These are phyloP conservation scores for Euphorbia lathyris DNA, from an alignment of 345 rosid species.

Conservation along the genomic window DNA sequence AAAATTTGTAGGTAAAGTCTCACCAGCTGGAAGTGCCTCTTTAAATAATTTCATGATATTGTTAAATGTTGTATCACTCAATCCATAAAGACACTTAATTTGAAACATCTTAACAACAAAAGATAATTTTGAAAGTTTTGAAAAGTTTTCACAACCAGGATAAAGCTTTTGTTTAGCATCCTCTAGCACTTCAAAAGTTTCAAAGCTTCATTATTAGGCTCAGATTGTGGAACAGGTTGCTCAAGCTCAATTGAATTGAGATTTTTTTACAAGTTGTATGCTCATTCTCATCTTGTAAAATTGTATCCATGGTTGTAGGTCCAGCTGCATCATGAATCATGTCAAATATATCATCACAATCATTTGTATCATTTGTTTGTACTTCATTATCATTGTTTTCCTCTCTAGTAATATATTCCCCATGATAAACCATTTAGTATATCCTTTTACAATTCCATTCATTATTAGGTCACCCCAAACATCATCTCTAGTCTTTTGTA, in stretches of 20 bases:
- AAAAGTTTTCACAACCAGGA: not conserved
- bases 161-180: not conserved
- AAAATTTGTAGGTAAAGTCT: not conserved
- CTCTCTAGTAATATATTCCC: not conserved
- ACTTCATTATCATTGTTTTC: not conserved
- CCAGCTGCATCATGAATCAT: not conserved
- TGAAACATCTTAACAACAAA: not conserved
- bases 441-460: not conserved
- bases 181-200: not conserved
- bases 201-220: not conserved
- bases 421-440: not conserved
- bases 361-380: not conserved
- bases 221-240: too few relatives aligned
- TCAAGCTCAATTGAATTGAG: too few relatives aligned
- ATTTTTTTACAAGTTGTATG: too few relatives aligned
- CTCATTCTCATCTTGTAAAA: too few relatives aligned
- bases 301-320: not conserved
- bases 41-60: not conserved
- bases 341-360: not conserved
- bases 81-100: constrained; percentile 3
- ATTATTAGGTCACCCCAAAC: not conserved
- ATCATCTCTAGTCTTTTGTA: not conserved
- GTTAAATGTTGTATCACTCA: not conserved
- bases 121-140: constrained; percentile 3
- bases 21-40: not conserved